Base-by-base conservation (phyloP, 495 filamentous ascomycete species). In the Penicillium subrubescens region DNA sequence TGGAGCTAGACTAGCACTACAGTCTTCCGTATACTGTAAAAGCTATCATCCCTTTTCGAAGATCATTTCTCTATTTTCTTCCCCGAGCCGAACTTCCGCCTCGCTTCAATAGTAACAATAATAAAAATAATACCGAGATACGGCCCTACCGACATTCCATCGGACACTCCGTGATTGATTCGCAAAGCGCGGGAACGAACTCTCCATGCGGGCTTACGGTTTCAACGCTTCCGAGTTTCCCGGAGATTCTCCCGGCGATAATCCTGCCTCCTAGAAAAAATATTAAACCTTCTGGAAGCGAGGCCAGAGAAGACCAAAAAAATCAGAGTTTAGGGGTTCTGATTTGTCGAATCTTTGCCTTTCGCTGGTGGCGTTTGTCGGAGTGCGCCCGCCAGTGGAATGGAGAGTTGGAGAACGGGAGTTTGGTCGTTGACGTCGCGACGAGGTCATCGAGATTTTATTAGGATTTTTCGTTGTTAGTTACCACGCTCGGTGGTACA, bases 271-370 rank as follows among this genome's bases (percentile, higher is more conserved):
- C 25, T 27, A 27, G 25, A 27, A 27, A 27, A 27, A 27, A 27
- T 8, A 29, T 58, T 29, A 43, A 43, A 35, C 15, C 55, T 58
- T 58, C 37, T 58, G 57, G 57, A 60, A 60, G 44, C 44, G 57
- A 60, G 39, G 11, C 29, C 19, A 27, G 17, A 29, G 25, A 27
- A 27, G 25, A 41, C 17, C 17, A 57, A 23, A 57, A 57, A 41
- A 25, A 8, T 5, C 37, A 59, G 25, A 50, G 55, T 25, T 57
- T 27, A 7, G 55, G 25, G 25, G 25, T 27, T 58, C 37, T 58
- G 37, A 58, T 58, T 58, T 58, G 55, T 58, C 25, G 34, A 44
- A 58, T 29, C 19, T 25, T 25, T 4, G 7, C 19, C 17, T 52
- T 54, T 29, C 21, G 23, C 44, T 41, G 60, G 60, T 56, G 51